These are phyloP conservation scores for Mycena filopes DNA, from an alignment of 768 basidiomycete species.

Conservation along the genomic window DNA sequence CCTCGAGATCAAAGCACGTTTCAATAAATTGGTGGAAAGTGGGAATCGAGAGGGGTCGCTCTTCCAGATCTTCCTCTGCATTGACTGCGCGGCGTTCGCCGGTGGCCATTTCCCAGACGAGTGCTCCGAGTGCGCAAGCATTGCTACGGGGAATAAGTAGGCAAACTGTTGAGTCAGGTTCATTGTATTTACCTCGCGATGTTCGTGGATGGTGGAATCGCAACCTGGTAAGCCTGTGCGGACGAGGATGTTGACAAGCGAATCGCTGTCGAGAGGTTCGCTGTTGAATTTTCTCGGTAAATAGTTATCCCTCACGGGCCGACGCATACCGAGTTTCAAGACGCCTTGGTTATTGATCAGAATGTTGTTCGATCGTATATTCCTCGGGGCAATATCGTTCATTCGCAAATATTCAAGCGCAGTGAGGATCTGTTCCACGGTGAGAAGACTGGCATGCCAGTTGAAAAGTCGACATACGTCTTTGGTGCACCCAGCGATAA, in stretches of 20 bases:
- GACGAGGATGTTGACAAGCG: neutral
- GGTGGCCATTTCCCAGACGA: constrained; percentile 63
- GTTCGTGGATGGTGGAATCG: neutral
- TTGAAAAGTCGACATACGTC: constrained; percentile 52
- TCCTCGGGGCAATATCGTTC: constrained; percentile 61
- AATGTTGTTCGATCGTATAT: constrained; percentile 65
- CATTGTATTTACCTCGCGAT: neutral
- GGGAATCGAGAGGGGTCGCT: neutral
- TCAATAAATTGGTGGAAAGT: constrained; percentile 34
- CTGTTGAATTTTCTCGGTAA: neutral
- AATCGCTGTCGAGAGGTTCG: constrained; percentile 15
- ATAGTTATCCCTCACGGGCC: neutral
- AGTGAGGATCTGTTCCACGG: constrained; percentile 49
- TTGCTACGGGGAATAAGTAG: constrained; percentile 43
- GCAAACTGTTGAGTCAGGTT: neutral
- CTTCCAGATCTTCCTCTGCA: neutral
- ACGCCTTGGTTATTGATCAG: constrained; percentile 58
- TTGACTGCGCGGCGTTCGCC: constrained; percentile 56
- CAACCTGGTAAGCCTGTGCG: neutral
- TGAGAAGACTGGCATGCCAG: neutral
- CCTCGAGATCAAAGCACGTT: constrained; percentile 37
- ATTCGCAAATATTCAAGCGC: constrained; percentile 58
- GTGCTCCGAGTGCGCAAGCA: constrained; percentile 61
- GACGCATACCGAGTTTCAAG: constrained; percentile 59
- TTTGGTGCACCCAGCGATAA: constrained; percentile 58